Evolutionary conservation across 1,139 yeast species (phyloP).

Genomic region (Suhomyces atakaporum): DNA sequence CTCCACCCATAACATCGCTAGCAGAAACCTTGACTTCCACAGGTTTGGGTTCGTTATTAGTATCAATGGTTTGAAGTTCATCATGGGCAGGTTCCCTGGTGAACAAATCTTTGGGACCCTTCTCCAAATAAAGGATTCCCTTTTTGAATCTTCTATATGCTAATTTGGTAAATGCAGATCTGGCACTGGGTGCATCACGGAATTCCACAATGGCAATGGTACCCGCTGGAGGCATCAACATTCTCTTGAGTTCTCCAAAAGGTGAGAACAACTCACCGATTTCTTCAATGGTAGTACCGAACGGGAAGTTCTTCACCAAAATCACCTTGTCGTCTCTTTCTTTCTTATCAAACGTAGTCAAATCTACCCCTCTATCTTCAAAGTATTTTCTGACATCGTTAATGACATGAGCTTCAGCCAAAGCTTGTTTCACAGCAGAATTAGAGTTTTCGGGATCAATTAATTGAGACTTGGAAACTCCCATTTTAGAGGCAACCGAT

Average conservation of each 20-base stretch:
- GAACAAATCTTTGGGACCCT: constrained; percentile 87
- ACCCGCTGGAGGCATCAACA: constrained; percentile 95
- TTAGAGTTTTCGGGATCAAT: constrained; percentile 84
- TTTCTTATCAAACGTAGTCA: constrained; percentile 66
- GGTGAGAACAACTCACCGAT: constrained; percentile 77
- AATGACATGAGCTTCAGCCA: constrained; percentile 95
- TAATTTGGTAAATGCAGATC: constrained; percentile 85
- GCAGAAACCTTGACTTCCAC: constrained; percentile 48
- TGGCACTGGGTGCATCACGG: constrained; percentile 78
- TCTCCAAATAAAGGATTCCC: constrained; percentile 83
- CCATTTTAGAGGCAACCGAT: constrained; percentile 83
- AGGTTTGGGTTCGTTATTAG: constrained; percentile 23
- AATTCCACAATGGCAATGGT: constrained; percentile 96
- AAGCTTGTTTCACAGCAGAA: constrained; percentile 95
- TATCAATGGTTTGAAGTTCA: constrained; percentile 27
- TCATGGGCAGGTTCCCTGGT: constrained; percentile 53
- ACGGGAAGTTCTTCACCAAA: constrained; percentile 87
- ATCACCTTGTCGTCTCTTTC: constrained; percentile 83
- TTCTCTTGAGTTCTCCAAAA: constrained; percentile 76
- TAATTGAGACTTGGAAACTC: constrained; percentile 78
- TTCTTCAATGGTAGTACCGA: constrained; percentile 78
- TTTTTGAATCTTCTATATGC: constrained; percentile 87
- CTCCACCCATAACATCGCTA: constrained; percentile 43
- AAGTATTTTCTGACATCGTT: constrained; percentile 88
- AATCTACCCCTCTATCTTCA: constrained; percentile 82